Base-by-base conservation (phyloP, 306 rosid species). In the Medicago truncatula region DNA sequence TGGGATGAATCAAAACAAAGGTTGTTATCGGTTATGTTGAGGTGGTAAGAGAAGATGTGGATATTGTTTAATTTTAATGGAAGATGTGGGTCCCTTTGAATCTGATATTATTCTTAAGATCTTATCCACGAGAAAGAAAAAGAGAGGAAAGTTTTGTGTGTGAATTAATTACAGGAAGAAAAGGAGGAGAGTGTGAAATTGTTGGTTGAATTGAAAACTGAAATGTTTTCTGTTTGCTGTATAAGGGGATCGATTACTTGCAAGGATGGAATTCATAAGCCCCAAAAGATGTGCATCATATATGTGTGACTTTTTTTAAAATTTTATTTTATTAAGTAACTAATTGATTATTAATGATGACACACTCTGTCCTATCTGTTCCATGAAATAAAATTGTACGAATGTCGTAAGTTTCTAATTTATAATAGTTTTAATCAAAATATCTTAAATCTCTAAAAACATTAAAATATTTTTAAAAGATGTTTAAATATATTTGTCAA, bases 81-180 rank as follows among this genome's bases (percentile, higher is more conserved):
- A 47, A 9, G 58, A 53, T 15, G 85, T 71, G 91, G 91, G 86
- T 78, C 85, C 23, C 36, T n/a, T 13, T 50, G 74, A 21, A 31
- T 78, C 47, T n/a, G 62, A 79, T 57, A 67, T 8, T 74, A 57
- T 9, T 75, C 82, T 8, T 47, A 44, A 67, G 87, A 82, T 88
- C 93, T 87, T 88, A 82, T 87, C 96, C 87, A 10, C 61, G 38
- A 61, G 8, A 15, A 15, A 47, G 8, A 49, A 6, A 63, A 25
- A 36, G 47, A 36, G 47, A 53, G 18, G 39, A 59, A 31, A 44
- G 14, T 10, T 46, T 12, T 12, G 11, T 43, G 12, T 9, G 11
- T 43, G 1, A 41, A 9, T 41, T 41, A 9, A 7, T 40, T 9
- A 9, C 12, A 9, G 13, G 47, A 10, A 43, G 14, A 13, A 12